Base-by-base conservation (phyloP, 2,329 filamentous ascomycete genomes). In the Parastagonospora nodorum region DNA sequence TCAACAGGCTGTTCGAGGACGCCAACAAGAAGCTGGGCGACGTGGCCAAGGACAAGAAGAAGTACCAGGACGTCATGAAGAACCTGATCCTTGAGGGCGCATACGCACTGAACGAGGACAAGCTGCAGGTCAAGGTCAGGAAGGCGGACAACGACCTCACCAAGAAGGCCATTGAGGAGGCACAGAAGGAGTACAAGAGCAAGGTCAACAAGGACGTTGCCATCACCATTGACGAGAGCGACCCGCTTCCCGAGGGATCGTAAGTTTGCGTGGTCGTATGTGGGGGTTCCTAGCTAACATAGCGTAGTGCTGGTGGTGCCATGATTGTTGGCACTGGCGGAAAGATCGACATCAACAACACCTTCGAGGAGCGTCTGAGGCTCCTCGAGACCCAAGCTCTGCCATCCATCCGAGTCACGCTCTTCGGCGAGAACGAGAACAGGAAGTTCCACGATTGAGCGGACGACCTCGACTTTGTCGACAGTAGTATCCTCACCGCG, bases 321-420 rank as follows among this genome's bases (percentile, higher is more conserved):
- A 74, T 84, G 51, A 86, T 99, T 60, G 77, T 96, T 48, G 91
- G 92, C 59, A 88, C 89, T 62, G 82, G 82, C 60, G 94, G 94
- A 73, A 97, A 93, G 83, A 97, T 99, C 73, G 92, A 96, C 68
- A 93, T 99, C 76, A 92, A 97, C 84, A 97, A 99, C 81, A 97
- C 94, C 48, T 89, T 97, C 64, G 94, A 97, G 74, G 89, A 96
- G 73, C 87, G 94, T 61, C 81, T 99, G 75, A 84, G 84, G 68
- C 82, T 97, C 54, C 85, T 97, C 60, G 88, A 96, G 77, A 87
- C 88, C 50, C 89, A 89, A 62, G 89, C 90, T 44, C 84, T 97
- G 51, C 94, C 94, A 11, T 86, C 86, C 38, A 87, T 99, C 68
- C 85, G 94, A 69, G 84, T 89, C 74, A 88, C 88, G 12, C 82